Percentiles rank a stretch among this genome's conserved stretches.
Evolutionary conservation across 768 basidiomycete genomes (phyloP).

Genomic region (Tulasnella sp.): DNA sequence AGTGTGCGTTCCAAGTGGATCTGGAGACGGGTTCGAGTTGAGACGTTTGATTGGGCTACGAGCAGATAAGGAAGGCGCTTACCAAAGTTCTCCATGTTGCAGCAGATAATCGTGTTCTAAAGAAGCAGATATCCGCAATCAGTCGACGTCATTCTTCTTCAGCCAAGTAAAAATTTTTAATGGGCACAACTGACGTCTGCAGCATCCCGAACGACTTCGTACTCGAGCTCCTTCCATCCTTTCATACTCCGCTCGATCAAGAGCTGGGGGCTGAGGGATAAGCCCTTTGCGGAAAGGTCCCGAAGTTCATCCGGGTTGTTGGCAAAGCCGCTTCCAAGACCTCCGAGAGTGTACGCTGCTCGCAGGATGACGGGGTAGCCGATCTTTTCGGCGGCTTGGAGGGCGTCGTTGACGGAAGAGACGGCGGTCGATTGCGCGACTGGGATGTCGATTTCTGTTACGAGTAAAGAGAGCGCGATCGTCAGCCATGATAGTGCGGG

Average conservation of each 20-base stretch:
- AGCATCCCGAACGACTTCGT: conserved; percentile 96
- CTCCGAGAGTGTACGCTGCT: conserved; percentile 94
- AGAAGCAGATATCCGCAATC: conserved; percentile 12
- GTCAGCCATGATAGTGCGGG: conserved; percentile 5
- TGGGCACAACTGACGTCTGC: conserved; percentile 82
- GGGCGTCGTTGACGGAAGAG: conserved; percentile 88
- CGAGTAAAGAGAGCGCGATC: conserved; percentile 4
- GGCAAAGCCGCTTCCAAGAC: conserved; percentile 97
- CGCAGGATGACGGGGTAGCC: conserved; percentile 98
- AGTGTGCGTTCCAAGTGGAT: conserved; percentile 97
- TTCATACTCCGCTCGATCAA: conserved; percentile 98
- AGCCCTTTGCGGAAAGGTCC: conserved; percentile 86
- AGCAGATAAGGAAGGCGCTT: neutral
- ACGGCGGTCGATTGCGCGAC: conserved; percentile 95
- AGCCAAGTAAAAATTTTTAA: conserved; percentile 18
- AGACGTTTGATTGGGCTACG: neutral
- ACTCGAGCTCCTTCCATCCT: conserved; percentile 99
- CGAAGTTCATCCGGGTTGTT: conserved; percentile 91
- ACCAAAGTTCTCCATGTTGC: conserved; percentile 98
- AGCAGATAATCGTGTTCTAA: conserved; percentile 98
- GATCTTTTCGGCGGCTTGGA: conserved; percentile 83
- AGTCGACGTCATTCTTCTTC: neutral
- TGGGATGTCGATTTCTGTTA: conserved; percentile 94
- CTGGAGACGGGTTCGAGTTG: neutral
- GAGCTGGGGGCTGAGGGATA: conserved; percentile 89